phyloP scores from a whole-genome alignment of 805 yeast species.

The Isabelozyma pseudorhagii region DNA sequence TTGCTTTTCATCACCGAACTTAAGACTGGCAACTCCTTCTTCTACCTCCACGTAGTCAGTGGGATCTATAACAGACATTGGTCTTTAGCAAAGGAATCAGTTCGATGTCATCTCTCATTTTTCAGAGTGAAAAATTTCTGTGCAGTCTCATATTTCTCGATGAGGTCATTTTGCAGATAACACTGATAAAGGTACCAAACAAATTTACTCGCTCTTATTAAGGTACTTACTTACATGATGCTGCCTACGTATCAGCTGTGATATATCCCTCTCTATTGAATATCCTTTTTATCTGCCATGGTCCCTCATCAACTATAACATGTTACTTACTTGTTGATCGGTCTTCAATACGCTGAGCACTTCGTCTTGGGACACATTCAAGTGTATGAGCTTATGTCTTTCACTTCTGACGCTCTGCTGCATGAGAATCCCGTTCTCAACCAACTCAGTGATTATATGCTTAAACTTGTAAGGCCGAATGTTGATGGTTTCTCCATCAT shows the following conservation, averaged over 20 bases:
- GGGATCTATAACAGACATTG: slow-evolving; percentile 36
- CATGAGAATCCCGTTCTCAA: slow-evolving; percentile 73
- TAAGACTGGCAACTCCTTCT: slow-evolving; percentile 34
- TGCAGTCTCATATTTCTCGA: slow-evolving; percentile 1
- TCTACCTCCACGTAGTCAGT: slow-evolving; percentile 55
- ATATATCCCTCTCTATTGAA: too few species aligned
- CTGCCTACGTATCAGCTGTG: too few species aligned
- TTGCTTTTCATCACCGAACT: slow-evolving; percentile 56
- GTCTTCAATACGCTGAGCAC: slow-evolving; percentile 55
- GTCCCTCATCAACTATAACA: not conserved
- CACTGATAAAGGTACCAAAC: too few species aligned
- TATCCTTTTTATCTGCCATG: too few species aligned
- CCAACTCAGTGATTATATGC: slow-evolving; percentile 61
- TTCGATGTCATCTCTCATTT: not conserved
- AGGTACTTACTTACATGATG: too few species aligned
- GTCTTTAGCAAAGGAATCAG: not conserved
- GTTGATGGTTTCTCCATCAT: slow-evolving; percentile 16
- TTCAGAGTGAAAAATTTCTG: not conserved
- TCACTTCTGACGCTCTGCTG: slow-evolving; percentile 70
- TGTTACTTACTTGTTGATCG: slow-evolving; percentile 35
- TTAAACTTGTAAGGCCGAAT: slow-evolving; percentile 60
- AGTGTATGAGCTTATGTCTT: slow-evolving; percentile 58
- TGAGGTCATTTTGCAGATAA: slow-evolving; percentile 1
- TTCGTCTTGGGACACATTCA: slow-evolving; percentile 72
- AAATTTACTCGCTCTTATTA: too few species aligned